Percentiles rank a stretch among this genome's conserved stretches.
Conservation (phyloP, 495 filamentous ascomycete species). For the Parachaetomium inaequale region DNA sequence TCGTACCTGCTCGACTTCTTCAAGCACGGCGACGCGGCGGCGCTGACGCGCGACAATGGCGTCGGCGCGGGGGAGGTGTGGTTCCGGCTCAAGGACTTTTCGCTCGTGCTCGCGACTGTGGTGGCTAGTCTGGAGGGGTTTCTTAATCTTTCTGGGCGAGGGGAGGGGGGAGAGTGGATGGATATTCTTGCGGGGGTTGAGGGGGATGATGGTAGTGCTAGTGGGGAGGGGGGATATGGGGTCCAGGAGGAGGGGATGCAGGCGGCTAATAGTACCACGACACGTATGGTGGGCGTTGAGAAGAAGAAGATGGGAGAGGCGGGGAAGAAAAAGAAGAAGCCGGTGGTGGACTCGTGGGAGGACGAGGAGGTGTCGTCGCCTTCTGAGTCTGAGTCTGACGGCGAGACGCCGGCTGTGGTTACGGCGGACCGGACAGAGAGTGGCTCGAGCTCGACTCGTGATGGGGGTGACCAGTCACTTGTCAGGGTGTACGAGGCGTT, state of each 20-base stretch:
- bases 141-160: conserved; percentile 26
- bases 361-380: conserved; percentile 19
- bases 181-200: no score
- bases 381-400: background rate
- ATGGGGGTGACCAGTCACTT: conserved; percentile 42
- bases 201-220: background rate
- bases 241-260: conserved; percentile 37
- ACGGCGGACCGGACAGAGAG: conserved; percentile 14
- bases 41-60: conserved; percentile 54
- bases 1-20: conserved; percentile 74
- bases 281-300: conserved; percentile 21
- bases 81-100: conserved; percentile 68
- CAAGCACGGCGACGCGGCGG: conserved; percentile 59
- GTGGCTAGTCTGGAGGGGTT: conserved; percentile 53
- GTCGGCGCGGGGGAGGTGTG: conserved; percentile 63
- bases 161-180: background rate
- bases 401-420: background rate
- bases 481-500: conserved; percentile 57
- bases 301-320: background rate
- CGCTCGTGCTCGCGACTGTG: conserved; percentile 64
- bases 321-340: conserved; percentile 22
- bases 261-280: background rate
- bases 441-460: conserved; percentile 14
- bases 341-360: conserved; percentile 32
- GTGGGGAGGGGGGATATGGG: conserved; percentile 35